Base-by-base conservation (phyloP, 2,329 filamentous ascomycete genomes). In the Sporothrix euskadiensis region DNA sequence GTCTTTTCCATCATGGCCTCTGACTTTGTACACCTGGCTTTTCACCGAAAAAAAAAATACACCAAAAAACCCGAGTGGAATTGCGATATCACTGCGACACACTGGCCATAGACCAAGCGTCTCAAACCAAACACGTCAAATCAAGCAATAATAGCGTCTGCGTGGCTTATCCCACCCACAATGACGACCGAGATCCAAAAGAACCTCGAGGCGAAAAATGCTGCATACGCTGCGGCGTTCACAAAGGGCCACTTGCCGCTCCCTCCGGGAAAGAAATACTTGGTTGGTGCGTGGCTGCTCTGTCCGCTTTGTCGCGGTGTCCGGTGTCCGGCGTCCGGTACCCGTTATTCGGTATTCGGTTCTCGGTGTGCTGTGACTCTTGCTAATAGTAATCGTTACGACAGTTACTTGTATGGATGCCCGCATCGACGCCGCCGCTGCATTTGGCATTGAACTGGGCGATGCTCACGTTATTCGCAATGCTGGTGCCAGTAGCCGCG, bases 361-460 rank as follows among this genome's bases (percentile, higher is more conserved):
- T 26, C 26, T 26, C 26, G 26, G 2, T 19, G 44, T 12, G 16
- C 4, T 14, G 39, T 14, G 26, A n/a, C 16, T 8, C 3, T 49
- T 19, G 54, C 54, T 69, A 32, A 54, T 47, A 32, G 32, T 19
- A 8, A 19, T 3, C 5, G 22, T 68, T 65, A 26, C 14, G 35
- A 26, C 39, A 87, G 86, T 95, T 61, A 92, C 92, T 0, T 96
- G 93, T 82, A 96, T 96, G 92, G 92, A 96, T 78, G 91, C 93
- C 5, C 89, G 92, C 70, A 84, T 90, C 77, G 86, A 95, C 77
- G 89, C 92, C 0, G 86, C 88, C 3, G 83, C 87, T 14, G 91
- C 91, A 1, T 91, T 94, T 71, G 91, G 90, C 9, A 90, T 94
- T 73, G 83, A 86, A 26, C 86, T 93, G 22, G 92, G 93, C 56